phyloP scores from a whole-genome alignment of 2,329 filamentous ascomycete genomes.

The Grosmannia serpens region DNA sequence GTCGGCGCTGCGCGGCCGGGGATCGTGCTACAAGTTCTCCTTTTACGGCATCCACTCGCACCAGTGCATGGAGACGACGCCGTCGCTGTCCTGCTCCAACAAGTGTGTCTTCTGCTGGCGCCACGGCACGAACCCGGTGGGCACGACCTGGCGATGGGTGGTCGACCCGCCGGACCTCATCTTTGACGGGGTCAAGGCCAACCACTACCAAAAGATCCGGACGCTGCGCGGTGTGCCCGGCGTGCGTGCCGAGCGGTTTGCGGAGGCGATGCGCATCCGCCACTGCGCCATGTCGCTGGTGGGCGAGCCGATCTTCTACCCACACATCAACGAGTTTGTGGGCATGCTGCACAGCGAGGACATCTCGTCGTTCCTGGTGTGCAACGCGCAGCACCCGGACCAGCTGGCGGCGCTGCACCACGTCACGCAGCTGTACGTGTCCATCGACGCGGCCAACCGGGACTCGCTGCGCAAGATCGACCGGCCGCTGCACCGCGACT shows the following conservation, averaged over 20 bases:
- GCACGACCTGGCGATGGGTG: conserved; percentile 93
- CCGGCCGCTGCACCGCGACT: conserved; percentile 84
- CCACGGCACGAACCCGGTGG: conserved; percentile 92
- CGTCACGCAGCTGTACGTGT: conserved; percentile 93
- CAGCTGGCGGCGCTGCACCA: conserved; percentile 71
- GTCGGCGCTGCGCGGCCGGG: conserved; percentile 82
- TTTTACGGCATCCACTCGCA: conserved; percentile 97
- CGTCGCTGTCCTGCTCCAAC: conserved; percentile 90
- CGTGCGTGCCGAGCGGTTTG: conserved; percentile 80
- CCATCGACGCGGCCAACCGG: conserved; percentile 85
- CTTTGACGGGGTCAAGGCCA: conserved; percentile 79
- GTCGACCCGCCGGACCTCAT: conserved; percentile 85
- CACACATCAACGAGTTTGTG: conserved; percentile 88
- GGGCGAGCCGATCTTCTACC: conserved; percentile 97
- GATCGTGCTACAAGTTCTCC: conserved; percentile 94
- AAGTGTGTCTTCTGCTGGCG: conserved; percentile 99
- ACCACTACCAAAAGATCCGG: conserved; percentile 95
- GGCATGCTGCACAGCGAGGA: conserved; percentile 70
- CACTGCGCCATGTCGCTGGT: conserved; percentile 90
- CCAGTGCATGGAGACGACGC: conserved; percentile 96
- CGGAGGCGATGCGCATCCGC: conserved; percentile 83
- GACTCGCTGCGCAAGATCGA: conserved; percentile 84
- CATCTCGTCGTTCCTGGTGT: conserved; percentile 91
- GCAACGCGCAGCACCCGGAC: conserved; percentile 92
- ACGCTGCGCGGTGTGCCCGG: conserved; percentile 92